Evolutionary conservation across 2,329 filamentous ascomycete species (phyloP), one percentile per base, ranked within the genome.

Genomic region (Ploettnerulaceae sp.): DNA sequence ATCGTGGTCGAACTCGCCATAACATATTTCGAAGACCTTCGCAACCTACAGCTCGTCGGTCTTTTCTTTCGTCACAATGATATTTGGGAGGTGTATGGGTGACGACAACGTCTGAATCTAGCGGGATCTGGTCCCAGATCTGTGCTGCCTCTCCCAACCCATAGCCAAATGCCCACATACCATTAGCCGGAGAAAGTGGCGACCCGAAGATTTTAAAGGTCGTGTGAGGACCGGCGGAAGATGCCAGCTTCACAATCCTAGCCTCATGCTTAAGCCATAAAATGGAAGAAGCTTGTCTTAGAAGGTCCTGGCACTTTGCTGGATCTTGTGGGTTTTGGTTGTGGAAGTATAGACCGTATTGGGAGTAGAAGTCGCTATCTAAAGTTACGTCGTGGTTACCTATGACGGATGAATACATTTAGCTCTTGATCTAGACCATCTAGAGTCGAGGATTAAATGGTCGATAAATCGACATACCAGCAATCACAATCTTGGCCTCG

Each of bases 371-470:
- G 3, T 69, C 61, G n/a, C 68, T 56, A 58, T 89, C 84, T 5
- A 89, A 73, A 0, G 82, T 84, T 39, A 86, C 70, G 60, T 89
- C 86, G 64, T 89, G 86, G 61, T 89, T 90, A 21, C 85, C 83
- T 84, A 49, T 14, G 8, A n/a, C 46, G 12, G 32, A 18, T 57
- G 33, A 58, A 43, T 48, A 26, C 7, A 28, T 24, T 29, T 18
- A 24, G 12, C 18, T 29, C 2, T n/a, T 37, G 21, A 15, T 37
- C 5, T 17, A 33, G n/a, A 2, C 20, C 31, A 6, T 17, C 12
- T 17, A 4, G 5, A 18, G 28, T 18, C 15, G 18, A 11, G 12
- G 28, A 9, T n/a, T 24, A n/a, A 18, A 9, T 17, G 15, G 9
- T 11, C 12, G 8, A 20, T 6, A 25, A 20, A 18, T 15, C 9